phyloP scores from a whole-genome alignment of 768 basidiomycete genomes.

The Termitomyces sp. region DNA sequence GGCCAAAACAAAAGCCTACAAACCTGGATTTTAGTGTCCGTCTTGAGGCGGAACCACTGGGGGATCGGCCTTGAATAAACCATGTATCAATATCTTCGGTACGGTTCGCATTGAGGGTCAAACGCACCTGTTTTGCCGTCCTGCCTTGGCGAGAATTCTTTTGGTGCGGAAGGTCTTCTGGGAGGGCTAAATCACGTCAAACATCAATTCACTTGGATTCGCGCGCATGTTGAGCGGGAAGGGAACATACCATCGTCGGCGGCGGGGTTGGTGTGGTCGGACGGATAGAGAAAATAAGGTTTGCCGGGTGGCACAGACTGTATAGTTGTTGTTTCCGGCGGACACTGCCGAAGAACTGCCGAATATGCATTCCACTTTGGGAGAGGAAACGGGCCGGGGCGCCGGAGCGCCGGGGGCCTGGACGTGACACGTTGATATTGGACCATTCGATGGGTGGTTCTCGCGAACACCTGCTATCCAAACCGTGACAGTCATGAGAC shows the following conservation, averaged over 20 bases:
- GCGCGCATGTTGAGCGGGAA: background rate
- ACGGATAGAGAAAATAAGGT: slow-evolving; percentile 27
- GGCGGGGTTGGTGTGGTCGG: slow-evolving; percentile 27
- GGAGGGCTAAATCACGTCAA: slow-evolving; percentile 67
- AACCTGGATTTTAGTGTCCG: slow-evolving; percentile 92
- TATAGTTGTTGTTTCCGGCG: slow-evolving; percentile 26
- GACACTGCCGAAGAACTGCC: slow-evolving; percentile 5
- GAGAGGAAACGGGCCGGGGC: background rate
- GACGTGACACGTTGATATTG: slow-evolving; percentile 10
- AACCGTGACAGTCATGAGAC: slow-evolving; percentile 38
- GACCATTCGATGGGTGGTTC: background rate
- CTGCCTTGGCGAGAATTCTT: slow-evolving; percentile 93
- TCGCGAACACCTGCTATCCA: background rate
- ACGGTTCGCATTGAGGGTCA: background rate
- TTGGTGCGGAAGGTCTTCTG: slow-evolving; percentile 99
- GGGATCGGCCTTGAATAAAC: slow-evolving; percentile 74
- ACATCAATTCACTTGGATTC: slow-evolving; percentile 5
- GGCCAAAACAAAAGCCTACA: slow-evolving; percentile 17
- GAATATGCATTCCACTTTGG: background rate
- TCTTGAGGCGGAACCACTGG: slow-evolving; percentile 98
- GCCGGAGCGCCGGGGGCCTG: background rate
- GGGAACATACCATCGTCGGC: slow-evolving; percentile 44
- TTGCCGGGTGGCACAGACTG: slow-evolving; percentile 24
- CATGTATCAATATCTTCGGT: background rate
- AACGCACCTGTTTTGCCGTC: slow-evolving; percentile 88